Base-by-base conservation (phyloP, 768 basidiomycete genomes). In the Galerina marginata region DNA sequence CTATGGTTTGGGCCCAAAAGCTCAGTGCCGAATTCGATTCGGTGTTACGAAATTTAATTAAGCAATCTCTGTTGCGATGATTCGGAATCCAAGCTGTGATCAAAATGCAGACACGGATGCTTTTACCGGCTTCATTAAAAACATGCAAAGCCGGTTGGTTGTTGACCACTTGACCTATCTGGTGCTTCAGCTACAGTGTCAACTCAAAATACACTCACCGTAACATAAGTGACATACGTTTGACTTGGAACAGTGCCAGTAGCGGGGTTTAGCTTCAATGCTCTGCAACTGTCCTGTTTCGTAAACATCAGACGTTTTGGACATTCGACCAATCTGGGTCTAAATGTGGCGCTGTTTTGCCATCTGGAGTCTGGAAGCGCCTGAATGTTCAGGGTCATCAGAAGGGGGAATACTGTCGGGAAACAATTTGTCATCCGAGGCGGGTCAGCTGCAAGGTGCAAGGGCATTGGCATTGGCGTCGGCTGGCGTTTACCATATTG, bases 271-370 rank as follows among this genome's bases (percentile, higher is more conserved):
- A 47, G 45, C 43, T 53, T 53, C 45, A 45, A 45, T 26, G 39
- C 46, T 54, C 42, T 51, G 50, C 46, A 51, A 40, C 46, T 37
- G 36, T 47, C 43, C 45, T 16, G 7, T 38, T 52, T 15, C 23
- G 49, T 42, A 44, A 59, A 53, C 53, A 54, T 20, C 23, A 37
- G 43, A 59, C 45, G 7, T 54, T 47, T 43, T 59, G 25, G 51
- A 53, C 51, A 53, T 42, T 46, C 51, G 40, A 25, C 58, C 50
- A 59, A 45, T 44, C 33, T 44, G 50, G 58, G 58, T 26, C 36
- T 53, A 43, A 61, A 49, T 64, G 63, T 65, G 64, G 57, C 60
- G 60, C 36, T 55, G 59, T 62, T 58, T 59, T 57, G 48, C 60
- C 58, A 65, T 62, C 58, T 60, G 44, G 57, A 53, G 60, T 50